These are phyloP conservation scores for Pseudognaphalium luteoalbum DNA, from an alignment of 129 eudicot species.

Conservation along the genomic window DNA sequence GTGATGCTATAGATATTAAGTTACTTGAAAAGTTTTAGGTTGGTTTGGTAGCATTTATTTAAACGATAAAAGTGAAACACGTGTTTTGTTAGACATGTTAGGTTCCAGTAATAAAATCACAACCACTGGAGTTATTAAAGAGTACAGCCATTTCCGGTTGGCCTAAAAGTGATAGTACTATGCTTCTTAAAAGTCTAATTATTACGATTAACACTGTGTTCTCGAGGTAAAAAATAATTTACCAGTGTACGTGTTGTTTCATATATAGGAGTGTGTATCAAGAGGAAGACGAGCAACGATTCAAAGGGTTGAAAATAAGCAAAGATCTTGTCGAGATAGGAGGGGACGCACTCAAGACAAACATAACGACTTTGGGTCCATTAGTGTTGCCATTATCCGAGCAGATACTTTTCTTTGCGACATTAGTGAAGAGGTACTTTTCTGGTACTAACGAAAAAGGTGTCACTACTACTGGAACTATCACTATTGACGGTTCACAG, in stretches of 20 bases:
- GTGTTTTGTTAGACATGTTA: conserved; percentile 3
- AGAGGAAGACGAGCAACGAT: conserved; percentile 78
- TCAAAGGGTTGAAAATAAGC: conserved; percentile 70
- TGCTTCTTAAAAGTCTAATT: neutral
- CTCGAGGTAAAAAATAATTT: no score
- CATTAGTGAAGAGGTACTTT: conserved; percentile 54
- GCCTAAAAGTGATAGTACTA: neutral
- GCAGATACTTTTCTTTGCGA: conserved; percentile 78
- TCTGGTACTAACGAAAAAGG: conserved; percentile 34
- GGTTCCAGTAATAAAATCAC: neutral
- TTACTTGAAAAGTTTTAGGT: neutral
- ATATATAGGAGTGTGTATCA: conserved; percentile 71
- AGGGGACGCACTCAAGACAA: conserved; percentile 88
- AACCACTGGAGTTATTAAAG: neutral
- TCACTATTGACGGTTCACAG: neutral
- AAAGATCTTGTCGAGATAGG: conserved; percentile 84
- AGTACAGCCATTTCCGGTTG: neutral
- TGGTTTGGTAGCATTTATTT: neutral
- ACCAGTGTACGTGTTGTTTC: no score
- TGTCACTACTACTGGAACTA: neutral
- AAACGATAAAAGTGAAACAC: neutral
- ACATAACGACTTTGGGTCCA: conserved; percentile 93
- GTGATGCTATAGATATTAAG: no score
- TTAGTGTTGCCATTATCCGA: conserved; percentile 88
- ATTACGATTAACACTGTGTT: no score